Conservation (phyloP, 495 filamentous ascomycete genomes). For the Pyronema omphalodes region DNA sequence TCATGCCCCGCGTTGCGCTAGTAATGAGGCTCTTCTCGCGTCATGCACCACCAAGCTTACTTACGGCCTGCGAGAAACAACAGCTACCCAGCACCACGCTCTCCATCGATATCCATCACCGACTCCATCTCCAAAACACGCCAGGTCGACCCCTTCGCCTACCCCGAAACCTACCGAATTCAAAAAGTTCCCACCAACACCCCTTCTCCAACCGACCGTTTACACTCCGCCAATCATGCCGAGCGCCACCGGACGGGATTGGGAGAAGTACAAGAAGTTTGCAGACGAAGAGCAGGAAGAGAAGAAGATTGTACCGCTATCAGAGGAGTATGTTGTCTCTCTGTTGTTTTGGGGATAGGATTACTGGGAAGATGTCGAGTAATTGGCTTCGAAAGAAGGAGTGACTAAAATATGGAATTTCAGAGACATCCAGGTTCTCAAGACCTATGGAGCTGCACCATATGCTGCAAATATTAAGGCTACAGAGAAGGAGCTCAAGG, state of each 20-base stretch:
- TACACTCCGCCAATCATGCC: constrained; percentile 31
- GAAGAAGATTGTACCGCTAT: constrained; percentile 95
- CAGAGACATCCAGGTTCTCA: constrained; percentile 96
- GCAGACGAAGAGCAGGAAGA: constrained; percentile 92
- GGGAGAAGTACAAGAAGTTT: constrained; percentile 95
- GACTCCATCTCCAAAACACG: neutral
- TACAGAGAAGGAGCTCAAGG: constrained; percentile 95
- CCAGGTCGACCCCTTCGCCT: neutral
- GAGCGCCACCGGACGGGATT: constrained; percentile 78
- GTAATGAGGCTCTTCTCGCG: constrained; percentile 3
- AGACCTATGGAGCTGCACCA: constrained; percentile 94
- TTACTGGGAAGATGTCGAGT: neutral
- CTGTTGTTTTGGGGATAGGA: neutral
- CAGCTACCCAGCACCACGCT: constrained; percentile 11
- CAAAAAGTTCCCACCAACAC: neutral
- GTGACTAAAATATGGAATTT: neutral
- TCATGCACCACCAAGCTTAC: constrained; percentile 2
- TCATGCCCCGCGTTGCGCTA: neutral
- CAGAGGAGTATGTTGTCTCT: constrained; percentile 60
- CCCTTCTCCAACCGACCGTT: neutral
- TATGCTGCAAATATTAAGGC: constrained; percentile 85
- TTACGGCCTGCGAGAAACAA: neutral
- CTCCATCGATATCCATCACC: constrained; percentile 10
- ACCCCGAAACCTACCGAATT: neutral
- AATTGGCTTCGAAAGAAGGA: neutral